Conservation (phyloP, 345 rosid genomes). For the Ceriops tagal region DNA sequence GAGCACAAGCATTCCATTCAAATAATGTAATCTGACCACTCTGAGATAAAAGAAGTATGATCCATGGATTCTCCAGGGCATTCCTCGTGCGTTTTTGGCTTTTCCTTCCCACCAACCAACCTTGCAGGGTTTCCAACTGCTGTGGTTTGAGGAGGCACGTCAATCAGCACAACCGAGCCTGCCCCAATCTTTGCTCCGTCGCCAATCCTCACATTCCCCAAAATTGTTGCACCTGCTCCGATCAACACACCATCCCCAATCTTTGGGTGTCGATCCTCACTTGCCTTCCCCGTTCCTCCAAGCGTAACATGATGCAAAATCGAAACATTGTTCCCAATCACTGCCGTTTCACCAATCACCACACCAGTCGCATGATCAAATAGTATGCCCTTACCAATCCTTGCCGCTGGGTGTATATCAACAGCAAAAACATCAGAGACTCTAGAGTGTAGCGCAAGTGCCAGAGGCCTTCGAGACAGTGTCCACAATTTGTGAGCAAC, state of each 20-base stretch:
- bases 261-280: conserved; percentile 88
- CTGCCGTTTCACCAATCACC: conserved; percentile 88
- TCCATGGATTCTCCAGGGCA: conserved; percentile 96
- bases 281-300: conserved; percentile 83
- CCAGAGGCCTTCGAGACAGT: conserved; percentile 70
- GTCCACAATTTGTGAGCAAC: conserved; percentile 87
- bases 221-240: conserved; percentile 89
- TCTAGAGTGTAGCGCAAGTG: conserved; percentile 88
- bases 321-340: conserved; percentile 86
- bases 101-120: conserved; percentile 85
- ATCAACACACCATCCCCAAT: conserved; percentile 91
- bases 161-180: conserved; percentile 80
- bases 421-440: conserved; percentile 88
- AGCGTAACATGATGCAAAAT: conserved; percentile 90
- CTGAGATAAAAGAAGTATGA: conserved; percentile 85
- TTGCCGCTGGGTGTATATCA: conserved; percentile 95
- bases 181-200: conserved; percentile 93
- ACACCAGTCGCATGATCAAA: conserved; percentile 95
- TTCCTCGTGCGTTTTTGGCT: conserved; percentile 57
- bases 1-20: conserved; percentile 12
- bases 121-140: conserved; percentile 96
- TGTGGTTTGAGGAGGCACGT: conserved; percentile 72
- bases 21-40: conserved; percentile 88
- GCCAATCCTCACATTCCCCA: conserved; percentile 80
- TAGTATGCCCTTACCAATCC: conserved; percentile 77